Evolutionary conservation across 176 grass and related monocot genomes (phyloP), one percentile per base, ranked within the genome.

Genomic region (Paspalum vaginatum): DNA sequence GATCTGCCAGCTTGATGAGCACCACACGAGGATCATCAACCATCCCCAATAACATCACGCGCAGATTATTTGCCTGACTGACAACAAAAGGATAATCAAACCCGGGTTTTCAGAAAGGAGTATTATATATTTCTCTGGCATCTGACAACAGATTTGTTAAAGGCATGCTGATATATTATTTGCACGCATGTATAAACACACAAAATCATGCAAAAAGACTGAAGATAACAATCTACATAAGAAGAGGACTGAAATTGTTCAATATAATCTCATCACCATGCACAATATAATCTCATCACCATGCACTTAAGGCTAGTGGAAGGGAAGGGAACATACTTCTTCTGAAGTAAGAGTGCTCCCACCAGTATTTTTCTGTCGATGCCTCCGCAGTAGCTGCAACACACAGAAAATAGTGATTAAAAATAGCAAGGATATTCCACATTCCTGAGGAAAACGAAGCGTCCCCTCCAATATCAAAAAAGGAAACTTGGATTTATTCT

Each of bases 1-100:
- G 89, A 82, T 98, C 95, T 54, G 95, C 95, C 72, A 98, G 70
- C 75, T 98, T 98, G 87, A 98, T 93, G 61, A 98, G 92, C 25
- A 93, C 92, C 87, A 98, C 95, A 89, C 92, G 95, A 75, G 95
- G 95, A 87, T 98, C 95, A 48, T 98, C 90, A 87, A 95, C 92
- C 92, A 98, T 98, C 65, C 95, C 95, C 87, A 98, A 84, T 81
- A 98, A 83, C 95, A 98, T 98, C 83, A 90, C 85, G 11, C 92
- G 87, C 86, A 98, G 75, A 82, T 98, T 95, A 85, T 93, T 98
- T 89, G 95, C 95, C 95, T 98, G 85, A 85, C 82, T 85, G 77
- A 89, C 87, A 85, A 81, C 10, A 76, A 60, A 71, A 85, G 48
- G 24, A 85, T 64, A 85, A 85, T 89, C 24, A 89, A 85, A 49